Conservation (phyloP, 768 basidiomycete genomes). For the Rhizopogon rudus region DNA sequence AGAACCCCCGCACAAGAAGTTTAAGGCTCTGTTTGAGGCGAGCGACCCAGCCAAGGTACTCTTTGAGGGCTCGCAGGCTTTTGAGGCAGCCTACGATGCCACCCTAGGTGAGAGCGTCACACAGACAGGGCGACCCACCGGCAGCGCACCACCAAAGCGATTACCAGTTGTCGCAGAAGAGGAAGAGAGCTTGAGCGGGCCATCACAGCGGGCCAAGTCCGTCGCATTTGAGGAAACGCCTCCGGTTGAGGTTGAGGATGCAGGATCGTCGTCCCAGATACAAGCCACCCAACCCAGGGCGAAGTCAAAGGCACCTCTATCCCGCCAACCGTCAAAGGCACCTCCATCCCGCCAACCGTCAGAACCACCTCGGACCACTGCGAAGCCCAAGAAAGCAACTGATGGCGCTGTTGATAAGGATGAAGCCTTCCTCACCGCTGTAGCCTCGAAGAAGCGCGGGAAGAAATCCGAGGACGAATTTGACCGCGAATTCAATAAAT, state of each 20-base stretch:
- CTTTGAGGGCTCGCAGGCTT: slow-evolving; percentile 17
- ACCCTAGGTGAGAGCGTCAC: slow-evolving; percentile 20
- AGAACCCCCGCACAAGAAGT: slow-evolving; percentile 65
- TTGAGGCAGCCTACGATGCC: slow-evolving; percentile 9
- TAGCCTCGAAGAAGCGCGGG: slow-evolving; percentile 67
- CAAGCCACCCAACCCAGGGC: neutral
- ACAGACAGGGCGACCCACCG: slow-evolving; percentile 15
- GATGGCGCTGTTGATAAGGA: slow-evolving; percentile 46
- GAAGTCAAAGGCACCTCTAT: neutral
- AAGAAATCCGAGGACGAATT: slow-evolving; percentile 66
- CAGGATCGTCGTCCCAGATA: neutral
- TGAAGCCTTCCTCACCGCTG: slow-evolving; percentile 60
- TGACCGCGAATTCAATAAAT: slow-evolving; percentile 75
- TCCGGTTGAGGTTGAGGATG: neutral
- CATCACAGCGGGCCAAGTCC: neutral
- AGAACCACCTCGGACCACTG: neutral
- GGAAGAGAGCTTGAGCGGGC: slow-evolving; percentile 40
- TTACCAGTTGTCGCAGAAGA: slow-evolving; percentile 47
- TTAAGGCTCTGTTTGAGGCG: slow-evolving; percentile 66
- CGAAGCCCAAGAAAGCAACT: slow-evolving; percentile 9
- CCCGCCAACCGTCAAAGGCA: neutral
- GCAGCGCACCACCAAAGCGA: slow-evolving; percentile 6
- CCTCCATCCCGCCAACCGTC: neutral
- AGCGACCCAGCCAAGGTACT: slow-evolving; percentile 45
- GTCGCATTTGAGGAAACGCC: neutral